These are phyloP conservation scores for Blumeria hordei DNA, from an alignment of 2,329 filamentous ascomycete species.

Conservation along the genomic window DNA sequence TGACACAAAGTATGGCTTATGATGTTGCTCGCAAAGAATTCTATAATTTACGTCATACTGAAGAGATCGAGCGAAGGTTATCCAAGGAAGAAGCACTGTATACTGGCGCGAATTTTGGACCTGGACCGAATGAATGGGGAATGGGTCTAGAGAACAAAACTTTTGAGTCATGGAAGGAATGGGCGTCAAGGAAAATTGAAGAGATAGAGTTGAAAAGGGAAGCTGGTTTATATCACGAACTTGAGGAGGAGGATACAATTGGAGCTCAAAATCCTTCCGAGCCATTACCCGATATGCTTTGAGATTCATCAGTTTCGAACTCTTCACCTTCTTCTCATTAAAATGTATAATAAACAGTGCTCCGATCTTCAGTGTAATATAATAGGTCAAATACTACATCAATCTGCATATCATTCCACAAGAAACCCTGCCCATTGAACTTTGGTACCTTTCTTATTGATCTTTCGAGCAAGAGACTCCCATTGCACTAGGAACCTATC, in stretches of 20 bases:
- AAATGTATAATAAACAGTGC: too few relatives aligned
- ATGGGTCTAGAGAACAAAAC: conserved; percentile 60
- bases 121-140: conserved; percentile 46
- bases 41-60: conserved; percentile 57
- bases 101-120: conserved; percentile 75
- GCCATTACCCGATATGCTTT: too few relatives aligned
- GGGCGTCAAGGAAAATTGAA: conserved; percentile 33
- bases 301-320: too few relatives aligned
- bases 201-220: conserved; percentile 19
- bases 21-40: conserved; percentile 75
- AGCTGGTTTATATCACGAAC: conserved; percentile 20
- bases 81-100: conserved; percentile 69
- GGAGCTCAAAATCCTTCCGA: not conserved
- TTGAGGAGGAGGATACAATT: conserved; percentile 10
- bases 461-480: conserved; percentile 19
- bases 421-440: conserved; percentile 15
- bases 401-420: conserved; percentile 8
- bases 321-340: too few relatives aligned
- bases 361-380: too few relatives aligned
- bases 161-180: conserved; percentile 67
- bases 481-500: conserved; percentile 73
- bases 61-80: conserved; percentile 63
- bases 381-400: not conserved
- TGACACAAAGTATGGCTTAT: conserved; percentile 49
- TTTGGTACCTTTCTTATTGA: conserved; percentile 8